Conservation (phyloP, 192 early-diverging fungal species). For the Linnemannia zychae region DNA sequence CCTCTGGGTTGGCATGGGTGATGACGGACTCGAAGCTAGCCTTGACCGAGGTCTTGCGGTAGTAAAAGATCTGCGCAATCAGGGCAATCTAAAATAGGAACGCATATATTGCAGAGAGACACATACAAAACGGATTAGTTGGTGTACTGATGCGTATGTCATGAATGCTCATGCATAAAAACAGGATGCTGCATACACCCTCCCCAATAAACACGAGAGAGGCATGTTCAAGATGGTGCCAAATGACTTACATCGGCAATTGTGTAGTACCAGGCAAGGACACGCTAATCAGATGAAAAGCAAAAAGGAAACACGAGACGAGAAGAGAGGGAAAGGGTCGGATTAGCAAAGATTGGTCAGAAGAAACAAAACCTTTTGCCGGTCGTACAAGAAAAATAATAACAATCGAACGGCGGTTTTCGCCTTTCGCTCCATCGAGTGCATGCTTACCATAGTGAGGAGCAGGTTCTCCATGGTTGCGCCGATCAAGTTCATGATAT, state of each 20-base stretch:
- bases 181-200: neutral
- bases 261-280: constrained; percentile 80
- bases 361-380: neutral
- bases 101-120: neutral
- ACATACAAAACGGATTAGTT: neutral
- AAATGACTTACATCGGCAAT: constrained; percentile 70
- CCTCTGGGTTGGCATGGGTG: constrained; percentile 36
- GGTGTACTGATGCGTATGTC: neutral
- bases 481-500: constrained; percentile 81
- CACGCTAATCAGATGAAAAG: constrained; percentile 55
- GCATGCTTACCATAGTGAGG: constrained; percentile 70
- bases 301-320: neutral
- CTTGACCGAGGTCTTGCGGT: constrained; percentile 56
- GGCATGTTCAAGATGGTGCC: neutral
- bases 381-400: neutral
- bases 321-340: neutral
- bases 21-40: constrained; percentile 55
- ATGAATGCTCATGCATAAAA: neutral
- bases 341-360: constrained; percentile 22
- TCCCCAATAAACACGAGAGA: constrained; percentile 1
- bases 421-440: neutral
- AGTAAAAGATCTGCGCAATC: constrained; percentile 77
- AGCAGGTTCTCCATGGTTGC: constrained; percentile 79
- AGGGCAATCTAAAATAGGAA: constrained; percentile 51
- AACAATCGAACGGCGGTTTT: neutral